Evolutionary conservation across 2,329 filamentous ascomycete genomes (phyloP), one percentile per base, ranked within the genome.

Genomic region (Colletotrichum paranaense): DNA sequence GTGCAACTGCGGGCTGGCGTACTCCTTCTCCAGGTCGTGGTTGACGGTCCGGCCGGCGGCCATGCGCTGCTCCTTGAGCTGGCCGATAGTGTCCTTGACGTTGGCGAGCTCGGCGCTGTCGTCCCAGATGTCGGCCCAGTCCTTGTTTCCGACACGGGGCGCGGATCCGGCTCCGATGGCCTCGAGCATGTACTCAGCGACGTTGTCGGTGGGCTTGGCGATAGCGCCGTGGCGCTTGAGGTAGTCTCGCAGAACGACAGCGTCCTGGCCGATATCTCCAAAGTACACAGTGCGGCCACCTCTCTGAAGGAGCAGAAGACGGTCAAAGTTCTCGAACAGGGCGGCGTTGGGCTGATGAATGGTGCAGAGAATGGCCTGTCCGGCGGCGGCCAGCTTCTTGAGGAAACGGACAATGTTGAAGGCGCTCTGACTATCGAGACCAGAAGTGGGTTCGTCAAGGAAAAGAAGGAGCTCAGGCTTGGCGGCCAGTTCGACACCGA

Each of bases 261-360:
- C 94, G 71, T 97, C 94, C 64, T 91, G 87, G 62, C 95, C 95
- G 56, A 97, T 93, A 72, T 95, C 92, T 24, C 94, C 94, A 78
- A 97, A 96, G 84, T 97, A 97, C 62, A 97, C 94, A 59, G 93
- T 94, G 67, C 92, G 89, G 4, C 95, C 95, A 73, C 95, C 95
- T 53, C 90, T 88, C 82, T 96, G 91, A 2, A 97, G 88, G 3
- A 97, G 87, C 5, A 97, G 85, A 2, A 98, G 88, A 14, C 94
- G 90, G 80, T 97, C 95, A 76, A 97, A 98, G 81, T 95, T 93
- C 81, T 97, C 94, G 77, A 98, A 97, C 0, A 97, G 87, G 0
- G 94, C 92, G 19, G 94, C 93, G 76, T 95, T 96, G 1, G 95
- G 95, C 80, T 97, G 95, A 81, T 97, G 95, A 75, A 97, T 97